Conservation (phyloP, 1,284 basidiomycete genomes). For the Pholiota adiposa region DNA sequence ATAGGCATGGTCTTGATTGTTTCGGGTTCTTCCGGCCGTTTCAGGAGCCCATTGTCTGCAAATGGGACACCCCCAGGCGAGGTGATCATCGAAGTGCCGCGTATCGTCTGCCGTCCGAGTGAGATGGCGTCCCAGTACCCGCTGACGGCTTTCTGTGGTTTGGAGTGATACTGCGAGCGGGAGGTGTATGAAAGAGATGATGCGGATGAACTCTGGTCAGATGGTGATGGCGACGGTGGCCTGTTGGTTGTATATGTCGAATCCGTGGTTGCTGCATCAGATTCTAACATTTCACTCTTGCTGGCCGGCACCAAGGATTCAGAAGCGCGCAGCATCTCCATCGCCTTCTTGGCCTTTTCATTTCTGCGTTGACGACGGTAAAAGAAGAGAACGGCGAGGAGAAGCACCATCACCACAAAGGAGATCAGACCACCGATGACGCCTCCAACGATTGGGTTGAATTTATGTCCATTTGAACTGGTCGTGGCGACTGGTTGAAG, state of each 20-base stretch:
- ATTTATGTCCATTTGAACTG: not conserved
- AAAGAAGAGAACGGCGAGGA: conserved; percentile 10
- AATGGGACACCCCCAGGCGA: not conserved
- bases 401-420: not conserved
- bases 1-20: too few relatives aligned
- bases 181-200: not conserved
- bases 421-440: not conserved
- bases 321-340: not conserved
- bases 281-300: not conserved
- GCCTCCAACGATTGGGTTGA: not conserved
- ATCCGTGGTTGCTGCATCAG: not conserved
- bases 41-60: not conserved
- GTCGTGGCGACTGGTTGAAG: not conserved
- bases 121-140: not conserved
- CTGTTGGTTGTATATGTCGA: not conserved
- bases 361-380: not conserved
- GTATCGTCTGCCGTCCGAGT: not conserved
- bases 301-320: not conserved
- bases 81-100: not conserved
- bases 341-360: not conserved
- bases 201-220: not conserved
- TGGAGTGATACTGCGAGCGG: not conserved
- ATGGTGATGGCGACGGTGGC: not conserved
- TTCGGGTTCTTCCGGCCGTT: not conserved
- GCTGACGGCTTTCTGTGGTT: not conserved